phyloP scores from a whole-genome alignment of 2,329 filamentous ascomycete genomes.

The Penicillium sp. region DNA sequence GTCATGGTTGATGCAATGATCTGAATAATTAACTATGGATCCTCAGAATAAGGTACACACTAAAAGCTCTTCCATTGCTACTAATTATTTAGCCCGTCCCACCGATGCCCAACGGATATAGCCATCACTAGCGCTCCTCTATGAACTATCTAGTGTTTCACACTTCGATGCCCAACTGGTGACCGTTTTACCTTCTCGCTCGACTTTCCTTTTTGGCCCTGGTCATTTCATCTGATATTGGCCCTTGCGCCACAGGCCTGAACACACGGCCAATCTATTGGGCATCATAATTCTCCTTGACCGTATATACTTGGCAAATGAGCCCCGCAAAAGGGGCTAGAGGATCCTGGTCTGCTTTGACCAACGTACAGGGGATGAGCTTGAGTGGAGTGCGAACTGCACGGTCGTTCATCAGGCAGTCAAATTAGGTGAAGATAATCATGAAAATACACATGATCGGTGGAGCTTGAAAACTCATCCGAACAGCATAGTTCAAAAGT shows the following conservation, averaged over 20 bases:
- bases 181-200: neutral
- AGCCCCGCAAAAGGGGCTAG: neutral
- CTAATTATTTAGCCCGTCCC: neutral
- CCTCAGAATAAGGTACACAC: neutral
- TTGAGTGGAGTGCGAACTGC: neutral
- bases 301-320: neutral
- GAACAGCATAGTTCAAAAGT: neutral
- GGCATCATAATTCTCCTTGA: neutral
- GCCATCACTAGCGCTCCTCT: neutral
- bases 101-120: neutral
- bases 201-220: neutral
- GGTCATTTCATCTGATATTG: neutral
- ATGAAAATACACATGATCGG: too few relatives aligned
- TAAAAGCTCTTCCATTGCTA: neutral
- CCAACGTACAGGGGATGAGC: neutral
- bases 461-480: too few relatives aligned
- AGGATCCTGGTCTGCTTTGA: neutral
- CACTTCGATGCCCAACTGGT: neutral
- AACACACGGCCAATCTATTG: neutral
- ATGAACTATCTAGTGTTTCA: neutral
- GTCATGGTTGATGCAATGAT: neutral
- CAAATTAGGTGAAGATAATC: neutral
- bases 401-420: neutral
- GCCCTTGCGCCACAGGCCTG: neutral
- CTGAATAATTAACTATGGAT: neutral